Base-by-base conservation (phyloP, 768 basidiomycete species). In the Phlebiopsis flavidoalba region DNA sequence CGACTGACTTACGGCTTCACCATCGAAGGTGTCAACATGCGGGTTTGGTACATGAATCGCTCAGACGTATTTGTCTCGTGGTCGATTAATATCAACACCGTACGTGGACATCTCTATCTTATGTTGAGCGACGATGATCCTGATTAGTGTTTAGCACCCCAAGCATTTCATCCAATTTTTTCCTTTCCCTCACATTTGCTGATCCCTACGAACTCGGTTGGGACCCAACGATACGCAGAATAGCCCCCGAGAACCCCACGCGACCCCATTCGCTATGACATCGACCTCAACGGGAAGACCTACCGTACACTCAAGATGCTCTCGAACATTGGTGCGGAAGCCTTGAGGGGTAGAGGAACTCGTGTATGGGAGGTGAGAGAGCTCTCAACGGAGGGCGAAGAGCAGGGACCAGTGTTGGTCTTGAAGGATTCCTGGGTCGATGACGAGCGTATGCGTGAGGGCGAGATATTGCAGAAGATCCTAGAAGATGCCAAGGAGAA, bases 21-120 rank as follows among this genome's bases (percentile, higher is more conserved):
- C 0, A 55, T 72, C 15, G 69, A 72, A 53, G 64, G 68, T 48
- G 63, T 19, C 0, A n/a, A 56, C 0, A 63, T 67, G 65, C 63
- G 74, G 22, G 0, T 76, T 22, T 75, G 75, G 75, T 67, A 46
- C 60, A 64, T 53, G 49, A 60, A 53, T 17, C 69, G 70, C n/a
- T 60, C 69, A 6, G 51, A 60, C 2, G 35, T 69, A n/a, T 26
- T 70, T 21, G 67, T 70, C n/a, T 60, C 43, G 11, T 26, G 61
- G 24, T 5, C 26, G 17, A 64, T 69, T 21, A 37, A 67, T 58
- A 67, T 62, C 35, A 58, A 66, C n/a, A 36, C 5, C 46, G 67
- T 67, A 24, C 22, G 60, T n/a, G n/a, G n/a, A n/a, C 60, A 3
- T 19, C 33, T 3, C 0, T 8, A 21, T 17, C 24, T 24, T 3